Percentiles rank a stretch among this genome's conserved stretches.
Conservation (phyloP, 768 basidiomycete species). For the Amanita pseudoporphyria region DNA sequence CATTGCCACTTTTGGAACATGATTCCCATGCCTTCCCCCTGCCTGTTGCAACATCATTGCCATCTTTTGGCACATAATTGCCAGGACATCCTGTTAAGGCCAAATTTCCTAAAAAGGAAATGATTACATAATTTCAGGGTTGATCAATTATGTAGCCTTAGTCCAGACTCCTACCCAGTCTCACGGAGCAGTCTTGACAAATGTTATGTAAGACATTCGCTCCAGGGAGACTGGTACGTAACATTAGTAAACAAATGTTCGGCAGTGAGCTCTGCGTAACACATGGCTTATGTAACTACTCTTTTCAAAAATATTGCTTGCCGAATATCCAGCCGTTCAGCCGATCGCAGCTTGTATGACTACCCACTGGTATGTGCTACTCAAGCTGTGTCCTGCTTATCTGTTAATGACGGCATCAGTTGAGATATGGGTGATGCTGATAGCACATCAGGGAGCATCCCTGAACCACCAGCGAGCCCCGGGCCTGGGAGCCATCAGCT, state of each 20-base stretch:
- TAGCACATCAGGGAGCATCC: not conserved
- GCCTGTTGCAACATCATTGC: too few relatives aligned
- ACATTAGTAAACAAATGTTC: not conserved
- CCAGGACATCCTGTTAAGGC: too few relatives aligned
- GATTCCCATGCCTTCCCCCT: too few relatives aligned
- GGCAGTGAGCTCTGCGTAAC: not conserved
- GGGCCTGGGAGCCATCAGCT: not conserved
- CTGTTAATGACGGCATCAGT: not conserved
- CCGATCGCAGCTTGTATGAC: not conserved
- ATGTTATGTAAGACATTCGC: not conserved
- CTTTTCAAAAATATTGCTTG: not conserved
- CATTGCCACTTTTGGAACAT: too few relatives aligned
- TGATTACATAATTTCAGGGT: too few relatives aligned
- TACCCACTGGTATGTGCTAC: not conserved
- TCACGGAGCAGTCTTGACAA: not conserved
- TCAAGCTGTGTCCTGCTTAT: not conserved
- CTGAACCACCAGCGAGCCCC: not conserved
- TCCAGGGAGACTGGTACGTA: not conserved
- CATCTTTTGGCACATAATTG: too few relatives aligned
- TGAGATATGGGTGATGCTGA: not conserved
- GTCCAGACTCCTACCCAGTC: not conserved
- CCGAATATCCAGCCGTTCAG: not conserved
- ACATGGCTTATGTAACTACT: not conserved
- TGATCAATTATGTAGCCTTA: too few relatives aligned
- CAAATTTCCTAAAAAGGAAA: too few relatives aligned